Conservation (phyloP, 75 land plant genomes). For the Selaginella moellendorffii region DNA sequence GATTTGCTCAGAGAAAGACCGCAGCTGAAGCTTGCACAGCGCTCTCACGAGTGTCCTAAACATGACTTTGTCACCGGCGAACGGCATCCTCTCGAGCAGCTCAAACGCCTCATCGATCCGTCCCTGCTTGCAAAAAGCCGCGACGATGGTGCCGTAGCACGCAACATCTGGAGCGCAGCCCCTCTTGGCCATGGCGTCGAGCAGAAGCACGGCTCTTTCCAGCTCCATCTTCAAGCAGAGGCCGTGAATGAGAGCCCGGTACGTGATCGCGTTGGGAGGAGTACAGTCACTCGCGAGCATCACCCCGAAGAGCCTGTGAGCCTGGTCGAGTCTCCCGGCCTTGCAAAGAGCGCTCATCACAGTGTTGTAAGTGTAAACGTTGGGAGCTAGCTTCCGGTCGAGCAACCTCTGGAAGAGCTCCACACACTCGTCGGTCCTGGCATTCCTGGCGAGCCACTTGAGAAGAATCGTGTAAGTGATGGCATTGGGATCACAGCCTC, state of each 20-base stretch:
- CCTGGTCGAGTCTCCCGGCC: slow-evolving; percentile 1
- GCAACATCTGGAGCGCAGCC: neutral
- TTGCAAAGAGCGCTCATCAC: slow-evolving; percentile 1
- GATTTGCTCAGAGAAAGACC: neutral
- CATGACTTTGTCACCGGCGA: neutral
- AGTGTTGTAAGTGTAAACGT: neutral
- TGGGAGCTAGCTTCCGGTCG: neutral
- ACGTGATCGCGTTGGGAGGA: neutral
- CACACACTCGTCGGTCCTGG: neutral
- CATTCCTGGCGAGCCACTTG: neutral
- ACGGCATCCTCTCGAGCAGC: neutral
- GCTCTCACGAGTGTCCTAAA: neutral
- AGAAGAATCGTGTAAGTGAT: neutral
- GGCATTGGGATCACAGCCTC: neutral
- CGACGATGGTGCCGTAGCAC: neutral
- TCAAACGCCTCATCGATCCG: neutral
- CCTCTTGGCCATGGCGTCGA: neutral
- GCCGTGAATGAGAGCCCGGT: neutral
- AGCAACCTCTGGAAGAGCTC: neutral
- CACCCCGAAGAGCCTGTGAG: neutral
- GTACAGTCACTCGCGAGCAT: neutral
- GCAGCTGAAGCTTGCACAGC: neutral
- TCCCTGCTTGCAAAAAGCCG: neutral
- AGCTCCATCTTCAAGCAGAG: neutral
- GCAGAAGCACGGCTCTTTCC: neutral